These are phyloP conservation scores for Kwoniella heveanensis DNA, from an alignment of 768 basidiomycete genomes.

Conservation along the genomic window DNA sequence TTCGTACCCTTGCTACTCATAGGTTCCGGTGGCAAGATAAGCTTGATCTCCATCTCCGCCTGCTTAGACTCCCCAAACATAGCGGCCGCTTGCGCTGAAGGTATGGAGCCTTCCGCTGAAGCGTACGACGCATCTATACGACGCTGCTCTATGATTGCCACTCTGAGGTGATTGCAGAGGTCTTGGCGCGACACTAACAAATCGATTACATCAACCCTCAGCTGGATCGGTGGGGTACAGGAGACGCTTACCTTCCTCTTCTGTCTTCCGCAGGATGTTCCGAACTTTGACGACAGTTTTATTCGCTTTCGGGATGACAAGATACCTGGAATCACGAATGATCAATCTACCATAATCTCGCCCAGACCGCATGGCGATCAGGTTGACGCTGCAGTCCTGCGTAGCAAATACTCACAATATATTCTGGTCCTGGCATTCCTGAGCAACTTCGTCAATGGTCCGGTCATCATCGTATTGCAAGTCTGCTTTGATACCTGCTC, in stretches of 20 bases:
- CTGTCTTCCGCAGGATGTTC: conserved; percentile 39
- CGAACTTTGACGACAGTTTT: conserved; percentile 47
- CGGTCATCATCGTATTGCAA: conserved; percentile 54
- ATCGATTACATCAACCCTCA: too few relatives aligned
- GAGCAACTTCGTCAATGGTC: conserved; percentile 43
- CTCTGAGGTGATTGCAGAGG: conserved; percentile 42
- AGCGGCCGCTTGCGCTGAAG: conserved; percentile 35
- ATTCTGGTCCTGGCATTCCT: conserved; percentile 52
- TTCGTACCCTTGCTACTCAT: conserved; percentile 35
- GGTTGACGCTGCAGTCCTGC: too few relatives aligned
- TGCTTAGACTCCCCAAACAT: conserved; percentile 30
- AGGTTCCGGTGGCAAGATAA: conserved; percentile 51
- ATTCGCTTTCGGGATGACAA: conserved; percentile 49
- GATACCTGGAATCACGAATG: too few relatives aligned
- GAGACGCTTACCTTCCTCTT: conserved; percentile 49
- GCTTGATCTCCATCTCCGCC: conserved; percentile 42
- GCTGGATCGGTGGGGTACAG: too few relatives aligned
- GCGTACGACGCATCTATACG: conserved; percentile 51
- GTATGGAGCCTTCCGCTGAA: conserved; percentile 39
- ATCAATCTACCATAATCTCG: neutral
- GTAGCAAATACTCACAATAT: conserved; percentile 39
- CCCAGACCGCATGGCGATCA: too few relatives aligned
- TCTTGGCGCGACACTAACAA: conserved; percentile 51
- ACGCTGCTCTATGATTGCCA: conserved; percentile 48
- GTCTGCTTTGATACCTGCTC: conserved; percentile 52